A percentile compares a stretch with the other conserved stretches of the same genome.
These are phyloP conservation scores for Chaetomidium leptoderma DNA, from an alignment of 495 filamentous ascomycete species.

Conservation along the genomic window DNA sequence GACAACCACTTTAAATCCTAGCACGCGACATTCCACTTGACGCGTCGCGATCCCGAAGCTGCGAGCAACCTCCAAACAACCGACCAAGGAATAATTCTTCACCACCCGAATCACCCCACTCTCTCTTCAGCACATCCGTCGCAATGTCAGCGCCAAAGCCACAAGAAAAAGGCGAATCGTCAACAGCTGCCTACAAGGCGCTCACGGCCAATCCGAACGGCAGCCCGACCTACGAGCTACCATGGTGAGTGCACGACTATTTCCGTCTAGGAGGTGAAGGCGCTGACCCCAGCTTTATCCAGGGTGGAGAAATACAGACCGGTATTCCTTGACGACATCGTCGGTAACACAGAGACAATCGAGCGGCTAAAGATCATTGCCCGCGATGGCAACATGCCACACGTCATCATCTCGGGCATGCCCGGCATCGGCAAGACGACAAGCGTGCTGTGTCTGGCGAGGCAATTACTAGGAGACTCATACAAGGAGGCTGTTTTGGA, in stretches of 20 bases:
- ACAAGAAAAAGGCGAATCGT: slow-evolving; percentile 64
- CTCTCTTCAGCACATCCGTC: not conserved
- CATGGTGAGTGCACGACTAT: slow-evolving; percentile 61
- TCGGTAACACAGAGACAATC: slow-evolving; percentile 95
- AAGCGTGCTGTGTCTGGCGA: slow-evolving; percentile 86
- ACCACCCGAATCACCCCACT: not conserved
- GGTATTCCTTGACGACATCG: slow-evolving; percentile 89
- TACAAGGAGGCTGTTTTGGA: slow-evolving; percentile 99
- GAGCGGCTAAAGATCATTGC: slow-evolving; percentile 98
- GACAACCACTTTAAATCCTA: slow-evolving; percentile 23
- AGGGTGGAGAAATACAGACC: slow-evolving; percentile 99
- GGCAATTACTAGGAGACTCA: slow-evolving; percentile 83
- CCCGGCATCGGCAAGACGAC: slow-evolving; percentile 99
- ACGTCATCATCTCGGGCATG: slow-evolving; percentile 99
- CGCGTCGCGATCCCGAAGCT: slow-evolving; percentile 18
- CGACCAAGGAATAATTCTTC: not conserved
- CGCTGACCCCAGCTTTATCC: slow-evolving; percentile 11
- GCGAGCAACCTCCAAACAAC: slow-evolving; percentile 1
- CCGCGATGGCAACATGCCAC: slow-evolving; percentile 98
- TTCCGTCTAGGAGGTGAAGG: not conserved
- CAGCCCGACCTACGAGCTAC: slow-evolving; percentile 73
- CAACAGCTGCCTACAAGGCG: slow-evolving; percentile 63
- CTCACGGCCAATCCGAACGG: slow-evolving; percentile 60
- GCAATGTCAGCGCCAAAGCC: slow-evolving; percentile 41
- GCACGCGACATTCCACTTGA: slow-evolving; percentile 23